Evolutionary conservation across 2,329 filamentous ascomycete genomes (phyloP), one percentile per base, ranked within the genome.

Genomic region (Thielaviopsis musarum): DNA sequence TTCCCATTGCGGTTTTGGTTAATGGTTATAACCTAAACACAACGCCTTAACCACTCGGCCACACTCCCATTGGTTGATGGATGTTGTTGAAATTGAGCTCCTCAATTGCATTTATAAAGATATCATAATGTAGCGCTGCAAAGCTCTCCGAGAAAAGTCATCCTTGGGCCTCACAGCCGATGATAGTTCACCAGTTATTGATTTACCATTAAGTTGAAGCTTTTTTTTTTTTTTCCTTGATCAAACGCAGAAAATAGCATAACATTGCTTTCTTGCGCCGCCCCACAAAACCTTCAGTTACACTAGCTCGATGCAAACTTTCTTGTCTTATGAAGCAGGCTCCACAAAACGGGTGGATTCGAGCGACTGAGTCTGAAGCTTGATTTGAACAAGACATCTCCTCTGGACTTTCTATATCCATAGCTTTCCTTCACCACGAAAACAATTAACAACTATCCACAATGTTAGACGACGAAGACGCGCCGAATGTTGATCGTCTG

Each of bases 1-100:
- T 69, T 67, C 69, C 69, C 70, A 72, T 70, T 72, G 70, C 70
- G 70, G 70, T 67, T 69, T 63, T 66, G 64, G 67, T 63, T 63
- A 63, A 48, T 60, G 63, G 62, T 59, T 62, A 55, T 59, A 64
- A 67, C 75, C 75, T 77, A 77, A 77, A 77, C 74, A 75, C 74
- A 75, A 72, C 75, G 75, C 75, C 75, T 76, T 77, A 77, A 77
- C 75, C 75, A 77, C 75, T 77, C 75, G 74, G 74, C 75, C 74
- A 77, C 67, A 73, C 69, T 71, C 68, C 69, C 72, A 48, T 52
- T 48, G 38, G 28, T 58, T n/a, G 30, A 41, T 34, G 28, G 49
- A 59, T 9, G 30, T 26, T 21, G 19, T 26, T 56, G 51, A 48
- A 45, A 51, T 12, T 2, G 5, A 2, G 17, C 38, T 34, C 34